Percentiles rank a stretch among this genome's conserved stretches.
These are phyloP conservation scores for Amoebophrya sp. DNA, from an alignment of 169 alveolate species.

Conservation along the genomic window DNA sequence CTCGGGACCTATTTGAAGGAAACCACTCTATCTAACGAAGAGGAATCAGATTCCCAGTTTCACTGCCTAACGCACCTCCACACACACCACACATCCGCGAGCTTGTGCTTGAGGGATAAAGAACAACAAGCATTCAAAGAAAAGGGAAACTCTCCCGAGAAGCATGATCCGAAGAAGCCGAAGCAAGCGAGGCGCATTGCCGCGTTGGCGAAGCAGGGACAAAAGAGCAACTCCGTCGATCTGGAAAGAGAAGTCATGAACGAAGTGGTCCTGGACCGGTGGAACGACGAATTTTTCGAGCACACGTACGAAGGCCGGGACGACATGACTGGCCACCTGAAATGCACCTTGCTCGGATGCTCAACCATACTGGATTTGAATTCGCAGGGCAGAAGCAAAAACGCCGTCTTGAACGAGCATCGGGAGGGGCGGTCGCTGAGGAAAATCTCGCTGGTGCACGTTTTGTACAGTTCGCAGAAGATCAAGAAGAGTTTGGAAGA, in stretches of 20 bases:
- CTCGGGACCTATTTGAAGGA: background rate
- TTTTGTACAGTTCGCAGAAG: too few species aligned
- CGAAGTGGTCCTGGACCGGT: background rate
- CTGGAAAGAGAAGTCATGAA: background rate
- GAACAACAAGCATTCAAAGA: too few species aligned
- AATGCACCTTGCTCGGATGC: background rate
- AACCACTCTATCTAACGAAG: background rate
- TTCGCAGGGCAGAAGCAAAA: background rate
- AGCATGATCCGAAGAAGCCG: too few species aligned
- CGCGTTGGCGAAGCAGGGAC: too few species aligned
- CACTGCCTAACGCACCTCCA: background rate
- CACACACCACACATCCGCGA: background rate
- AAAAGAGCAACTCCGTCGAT: too few species aligned
- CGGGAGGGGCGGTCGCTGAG: background rate
- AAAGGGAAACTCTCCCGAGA: too few species aligned
- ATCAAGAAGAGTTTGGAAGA: too few species aligned
- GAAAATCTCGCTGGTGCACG: background rate
- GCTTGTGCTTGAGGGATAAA: background rate
- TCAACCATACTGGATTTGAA: background rate
- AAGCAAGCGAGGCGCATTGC: too few species aligned
- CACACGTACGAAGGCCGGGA: slow-evolving; percentile 13
- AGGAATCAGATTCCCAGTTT: background rate
- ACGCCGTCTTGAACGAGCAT: background rate
- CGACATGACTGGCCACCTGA: background rate
- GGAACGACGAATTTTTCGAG: slow-evolving; percentile 5